These are phyloP conservation scores for Wallacemonas sp. DNA, from an alignment of 208 protist species.

Conservation along the genomic window DNA sequence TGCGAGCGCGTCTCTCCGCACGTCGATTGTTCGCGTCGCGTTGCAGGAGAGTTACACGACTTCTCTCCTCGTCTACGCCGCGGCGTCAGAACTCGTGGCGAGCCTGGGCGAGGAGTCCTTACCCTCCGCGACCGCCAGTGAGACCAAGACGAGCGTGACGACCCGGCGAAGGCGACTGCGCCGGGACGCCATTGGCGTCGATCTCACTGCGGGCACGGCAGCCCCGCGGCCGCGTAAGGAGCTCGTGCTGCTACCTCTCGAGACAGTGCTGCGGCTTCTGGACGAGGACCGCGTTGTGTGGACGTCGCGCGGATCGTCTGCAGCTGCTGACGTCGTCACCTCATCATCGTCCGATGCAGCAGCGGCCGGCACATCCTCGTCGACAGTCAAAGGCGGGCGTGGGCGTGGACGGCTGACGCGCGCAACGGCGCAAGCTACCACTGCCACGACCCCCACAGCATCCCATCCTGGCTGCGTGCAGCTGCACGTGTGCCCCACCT, in stretches of 20 bases:
- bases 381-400: too few relatives aligned
- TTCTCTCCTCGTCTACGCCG: constrained; percentile 2
- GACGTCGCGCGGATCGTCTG: too few relatives aligned
- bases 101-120: background rate
- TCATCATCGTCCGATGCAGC: too few relatives aligned
- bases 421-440: background rate
- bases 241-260: constrained; percentile 4
- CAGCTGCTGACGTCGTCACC: too few relatives aligned
- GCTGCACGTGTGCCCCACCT: constrained; percentile 9
- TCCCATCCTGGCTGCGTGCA: background rate
- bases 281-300: constrained; percentile 10
- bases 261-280: constrained; percentile 1
- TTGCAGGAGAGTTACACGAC: constrained; percentile 6
- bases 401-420: too few relatives aligned
- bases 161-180: background rate
- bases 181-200: background rate
- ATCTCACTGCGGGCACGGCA: background rate
- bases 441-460: background rate
- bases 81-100: background rate
- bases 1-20: constrained; percentile 38
- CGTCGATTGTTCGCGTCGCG: constrained; percentile 47
- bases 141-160: background rate
- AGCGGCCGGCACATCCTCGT: too few relatives aligned
- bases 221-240: background rate
- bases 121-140: background rate